Conservation (phyloP, 768 basidiomycete genomes). For the Pulveroboletus sp. region DNA sequence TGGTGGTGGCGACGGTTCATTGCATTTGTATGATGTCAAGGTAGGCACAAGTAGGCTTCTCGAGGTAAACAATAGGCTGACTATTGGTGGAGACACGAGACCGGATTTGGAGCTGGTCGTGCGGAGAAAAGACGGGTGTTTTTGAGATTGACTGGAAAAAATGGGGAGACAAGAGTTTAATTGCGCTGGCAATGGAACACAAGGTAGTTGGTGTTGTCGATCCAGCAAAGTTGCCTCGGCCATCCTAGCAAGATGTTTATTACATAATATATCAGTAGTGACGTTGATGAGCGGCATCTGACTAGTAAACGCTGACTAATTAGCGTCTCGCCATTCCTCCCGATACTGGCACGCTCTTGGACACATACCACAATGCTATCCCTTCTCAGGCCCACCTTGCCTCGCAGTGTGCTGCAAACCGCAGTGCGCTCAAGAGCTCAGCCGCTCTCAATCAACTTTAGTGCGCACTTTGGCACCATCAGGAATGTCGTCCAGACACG, state of each 20-base stretch:
- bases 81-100: slow-evolving; percentile 37
- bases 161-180: slow-evolving; percentile 50
- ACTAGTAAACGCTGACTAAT: slow-evolving; percentile 15
- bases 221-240: slow-evolving; percentile 36
- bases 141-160: slow-evolving; percentile 79
- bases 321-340: not conserved
- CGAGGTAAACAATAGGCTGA: slow-evolving; percentile 3
- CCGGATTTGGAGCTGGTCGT: slow-evolving; percentile 64
- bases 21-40: slow-evolving; percentile 68
- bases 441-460: slow-evolving; percentile 23
- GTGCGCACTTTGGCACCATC: slow-evolving; percentile 8
- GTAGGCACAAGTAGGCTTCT: slow-evolving; percentile 43
- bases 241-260: slow-evolving; percentile 1
- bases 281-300: slow-evolving; percentile 11
- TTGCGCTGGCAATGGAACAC: slow-evolving; percentile 70
- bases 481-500: slow-evolving; percentile 31
- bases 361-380: slow-evolving; percentile 17
- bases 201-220: slow-evolving; percentile 69
- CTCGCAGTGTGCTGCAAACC: slow-evolving; percentile 22
- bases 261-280: slow-evolving; percentile 4
- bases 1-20: slow-evolving; percentile 75
- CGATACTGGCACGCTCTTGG: not conserved
- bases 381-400: slow-evolving; percentile 14
- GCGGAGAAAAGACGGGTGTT: slow-evolving; percentile 60
- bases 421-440: slow-evolving; percentile 15